These are phyloP conservation scores for Strobilomyces echinocephalus DNA, from an alignment of 768 basidiomycete genomes.

Conservation along the genomic window DNA sequence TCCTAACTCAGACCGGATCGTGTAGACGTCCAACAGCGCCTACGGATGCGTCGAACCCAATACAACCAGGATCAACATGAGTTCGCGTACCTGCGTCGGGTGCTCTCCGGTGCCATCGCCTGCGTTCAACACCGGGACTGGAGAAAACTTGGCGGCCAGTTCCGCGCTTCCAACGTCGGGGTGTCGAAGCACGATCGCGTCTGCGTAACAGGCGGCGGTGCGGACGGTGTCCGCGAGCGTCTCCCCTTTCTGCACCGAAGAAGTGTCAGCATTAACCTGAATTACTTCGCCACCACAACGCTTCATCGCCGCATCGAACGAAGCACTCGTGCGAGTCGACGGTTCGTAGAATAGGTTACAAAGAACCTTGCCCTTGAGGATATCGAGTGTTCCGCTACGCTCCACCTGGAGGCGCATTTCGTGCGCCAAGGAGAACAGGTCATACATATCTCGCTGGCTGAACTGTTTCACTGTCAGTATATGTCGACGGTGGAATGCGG, in stretches of 20 bases:
- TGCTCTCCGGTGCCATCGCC: slow-evolving; percentile 98
- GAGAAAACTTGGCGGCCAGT: slow-evolving; percentile 91
- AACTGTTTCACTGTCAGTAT: slow-evolving; percentile 95
- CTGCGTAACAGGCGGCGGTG: slow-evolving; percentile 91
- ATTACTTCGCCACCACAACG: slow-evolving; percentile 95
- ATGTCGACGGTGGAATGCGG: slow-evolving; percentile 88
- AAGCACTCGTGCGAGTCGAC: slow-evolving; percentile 90
- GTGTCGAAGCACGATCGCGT: slow-evolving; percentile 92
- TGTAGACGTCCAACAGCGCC: slow-evolving; percentile 86
- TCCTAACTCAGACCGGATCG: slow-evolving; percentile 95
- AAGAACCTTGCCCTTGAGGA: slow-evolving; percentile 86
- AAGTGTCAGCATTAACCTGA: slow-evolving; percentile 72
- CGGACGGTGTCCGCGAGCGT: slow-evolving; percentile 88
- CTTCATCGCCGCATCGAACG: slow-evolving; percentile 99
- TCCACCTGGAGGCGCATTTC: slow-evolving; percentile 98
- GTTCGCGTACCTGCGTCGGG: slow-evolving; percentile 75
- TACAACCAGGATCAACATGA: background rate
- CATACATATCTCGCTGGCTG: slow-evolving; percentile 81
- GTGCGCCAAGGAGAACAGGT: slow-evolving; percentile 89
- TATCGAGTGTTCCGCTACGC: slow-evolving; percentile 80
- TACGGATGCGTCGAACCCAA: slow-evolving; percentile 25
- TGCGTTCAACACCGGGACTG: slow-evolving; percentile 93
- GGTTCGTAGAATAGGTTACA: slow-evolving; percentile 96
- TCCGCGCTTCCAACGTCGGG: slow-evolving; percentile 94
- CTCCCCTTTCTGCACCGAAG: slow-evolving; percentile 93